Percentiles rank a stretch among this genome's conserved stretches.
Conservation (phyloP, 768 basidiomycete species). For the Hortiboletus campestris region DNA sequence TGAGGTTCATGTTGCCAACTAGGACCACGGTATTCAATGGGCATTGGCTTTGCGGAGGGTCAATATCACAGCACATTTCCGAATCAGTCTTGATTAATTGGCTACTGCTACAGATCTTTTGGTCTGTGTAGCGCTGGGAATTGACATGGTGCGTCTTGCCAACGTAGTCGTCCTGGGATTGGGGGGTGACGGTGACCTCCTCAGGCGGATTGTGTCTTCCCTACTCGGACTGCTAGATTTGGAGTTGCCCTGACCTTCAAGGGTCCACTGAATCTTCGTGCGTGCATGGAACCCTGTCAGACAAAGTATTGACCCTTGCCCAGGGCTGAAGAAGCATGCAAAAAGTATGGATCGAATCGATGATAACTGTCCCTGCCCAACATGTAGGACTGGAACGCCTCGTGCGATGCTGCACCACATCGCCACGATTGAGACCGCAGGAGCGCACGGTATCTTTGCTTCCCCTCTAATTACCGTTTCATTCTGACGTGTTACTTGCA, state of each 20-base stretch:
- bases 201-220: conserved; percentile 91
- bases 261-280: conserved; percentile 83
- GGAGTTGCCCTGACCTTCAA: conserved; percentile 82
- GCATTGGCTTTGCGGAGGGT: conserved; percentile 92
- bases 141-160: conserved; percentile 71
- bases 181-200: background rate
- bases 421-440: conserved; percentile 76
- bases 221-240: conserved; percentile 88
- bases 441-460: conserved; percentile 68
- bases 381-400: conserved; percentile 64
- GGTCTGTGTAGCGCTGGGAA: conserved; percentile 87
- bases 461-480: conserved; percentile 17
- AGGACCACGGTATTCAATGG: conserved; percentile 93
- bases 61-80: conserved; percentile 3
- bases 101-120: conserved; percentile 58
- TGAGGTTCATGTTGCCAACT: conserved; percentile 11
- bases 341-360: conserved; percentile 74
- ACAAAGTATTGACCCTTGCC: conserved; percentile 8
- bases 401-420: conserved; percentile 76
- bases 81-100: background rate
- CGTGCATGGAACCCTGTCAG: background rate
- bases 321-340: conserved; percentile 61
- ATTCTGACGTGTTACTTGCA: conserved; percentile 30
- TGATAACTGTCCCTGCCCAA: conserved; percentile 79
- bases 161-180: background rate